These are phyloP conservation scores for Fraxinus xanthoxyloides DNA, from an alignment of 305 asterid species.

Conservation along the genomic window DNA sequence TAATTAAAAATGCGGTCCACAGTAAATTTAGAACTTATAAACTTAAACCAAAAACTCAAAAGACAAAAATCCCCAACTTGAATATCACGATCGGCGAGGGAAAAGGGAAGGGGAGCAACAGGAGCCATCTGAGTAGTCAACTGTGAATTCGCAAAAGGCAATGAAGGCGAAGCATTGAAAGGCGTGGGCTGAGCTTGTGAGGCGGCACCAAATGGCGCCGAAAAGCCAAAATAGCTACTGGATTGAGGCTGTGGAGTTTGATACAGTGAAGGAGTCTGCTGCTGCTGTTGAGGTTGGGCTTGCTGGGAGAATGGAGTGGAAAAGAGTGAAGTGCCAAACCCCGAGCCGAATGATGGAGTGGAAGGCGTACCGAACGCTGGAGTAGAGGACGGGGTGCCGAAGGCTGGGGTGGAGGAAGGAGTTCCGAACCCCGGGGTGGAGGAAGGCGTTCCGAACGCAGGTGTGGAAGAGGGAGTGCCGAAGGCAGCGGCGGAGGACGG, in stretches of 20 bases:
- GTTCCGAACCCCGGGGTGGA: constrained; percentile 35
- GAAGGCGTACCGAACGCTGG: constrained; percentile 84
- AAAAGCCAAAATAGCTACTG: constrained; percentile 45
- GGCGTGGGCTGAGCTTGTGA: constrained; percentile 53
- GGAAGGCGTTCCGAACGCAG: constrained; percentile 37
- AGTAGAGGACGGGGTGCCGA: constrained; percentile 56
- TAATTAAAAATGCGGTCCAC: not conserved
- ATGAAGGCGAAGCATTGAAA: constrained; percentile 38
- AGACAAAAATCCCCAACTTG: constrained; percentile 42
- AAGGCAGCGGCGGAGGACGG: constrained; percentile 33
- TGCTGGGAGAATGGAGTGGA: constrained; percentile 70
- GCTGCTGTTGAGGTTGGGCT: constrained; percentile 41
- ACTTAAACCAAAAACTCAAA: not conserved
- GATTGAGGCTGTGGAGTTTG: constrained; percentile 24
- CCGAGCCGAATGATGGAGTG: constrained; percentile 44
- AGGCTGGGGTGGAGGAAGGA: constrained; percentile 38
- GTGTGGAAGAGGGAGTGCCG: constrained; percentile 34
- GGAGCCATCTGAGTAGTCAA: constrained; percentile 99
- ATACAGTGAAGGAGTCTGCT: constrained; percentile 38
- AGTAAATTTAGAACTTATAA: not conserved
- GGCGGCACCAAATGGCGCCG: constrained; percentile 49
- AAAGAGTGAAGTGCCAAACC: constrained; percentile 66
- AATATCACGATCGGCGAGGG: constrained; percentile 92
- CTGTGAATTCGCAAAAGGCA: constrained; percentile 59
- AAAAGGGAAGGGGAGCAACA: constrained; percentile 84